Base-by-base conservation (phyloP, 139 green algal species). In the Penium margaritaceum region DNA sequence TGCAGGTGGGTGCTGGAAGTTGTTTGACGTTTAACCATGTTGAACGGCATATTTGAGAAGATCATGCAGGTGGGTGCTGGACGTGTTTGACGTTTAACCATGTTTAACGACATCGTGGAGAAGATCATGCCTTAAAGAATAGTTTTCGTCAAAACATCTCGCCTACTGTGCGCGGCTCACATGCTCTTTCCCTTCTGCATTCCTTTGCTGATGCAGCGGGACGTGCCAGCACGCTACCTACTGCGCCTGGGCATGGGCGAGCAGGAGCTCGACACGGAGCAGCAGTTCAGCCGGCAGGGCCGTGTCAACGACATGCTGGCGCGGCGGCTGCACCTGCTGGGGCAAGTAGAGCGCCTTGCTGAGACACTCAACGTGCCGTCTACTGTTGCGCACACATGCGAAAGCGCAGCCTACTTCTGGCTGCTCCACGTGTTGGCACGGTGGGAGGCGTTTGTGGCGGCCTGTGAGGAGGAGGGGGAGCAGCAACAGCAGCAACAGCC, bases 401-500 rank as follows among this genome's bases (percentile, higher is more conserved):
- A 99, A 84, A 97, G 87, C 0, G 91, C 91, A 0, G 88, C 76
- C 2, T 85, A 97, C 87, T 99, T 99, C 80, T 99, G 90, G 91
- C 84, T 97, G 75, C 78, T 98, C 72, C 92, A 98, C 74, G 89
- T 99, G 66, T 80, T 96, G 41, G 53, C 53, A 72, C 82, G n/a
- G n/a, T n/a, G n/a, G n/a, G 72, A 83, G 62, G 38, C 30, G 2
- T 84, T 81, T 38, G 14, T 71, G 73, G 63, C 39, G 12, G 47
- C n/a, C 55, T 76, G 75, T 30, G 70, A 82, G 14, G n/a, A n/a
- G n/a, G n/a, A n/a, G n/a, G n/a, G n/a, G n/a, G n/a, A n/a, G n/a
- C n/a, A n/a, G n/a, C n/a, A n/a, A n/a, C n/a, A n/a, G n/a, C n/a
- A n/a, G n/a, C n/a, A n/a, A n/a, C n/a, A n/a, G n/a, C n/a, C n/a